phyloP scores from a whole-genome alignment of 768 basidiomycete species.

The Boletus rex-veris region DNA sequence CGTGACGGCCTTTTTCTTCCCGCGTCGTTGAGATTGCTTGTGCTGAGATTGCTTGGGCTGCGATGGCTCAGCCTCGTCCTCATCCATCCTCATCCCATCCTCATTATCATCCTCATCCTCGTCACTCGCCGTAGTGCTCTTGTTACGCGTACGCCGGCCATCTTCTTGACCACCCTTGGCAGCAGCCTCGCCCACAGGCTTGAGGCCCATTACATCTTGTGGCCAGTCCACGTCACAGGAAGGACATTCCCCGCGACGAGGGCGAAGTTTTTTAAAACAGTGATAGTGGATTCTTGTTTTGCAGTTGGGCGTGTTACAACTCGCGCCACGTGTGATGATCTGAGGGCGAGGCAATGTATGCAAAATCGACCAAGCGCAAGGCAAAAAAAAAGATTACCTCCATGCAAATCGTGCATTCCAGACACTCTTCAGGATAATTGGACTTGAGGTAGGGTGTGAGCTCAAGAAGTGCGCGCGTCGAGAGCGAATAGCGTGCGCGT shows the following conservation, averaged over 20 bases:
- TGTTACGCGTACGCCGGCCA: constrained; percentile 34
- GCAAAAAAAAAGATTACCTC: constrained; percentile 43
- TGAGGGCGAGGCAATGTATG: constrained; percentile 24
- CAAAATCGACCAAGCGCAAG: neutral
- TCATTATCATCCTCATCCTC: constrained; percentile 44
- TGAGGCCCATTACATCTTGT: constrained; percentile 43
- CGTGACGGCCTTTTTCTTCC: constrained; percentile 29
- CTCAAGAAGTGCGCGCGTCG: constrained; percentile 71
- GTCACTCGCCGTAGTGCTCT: constrained; percentile 34
- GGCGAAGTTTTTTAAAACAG: constrained; percentile 55
- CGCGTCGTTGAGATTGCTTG: constrained; percentile 23
- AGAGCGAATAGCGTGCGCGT: constrained; percentile 70
- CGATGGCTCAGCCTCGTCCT: constrained; percentile 32
- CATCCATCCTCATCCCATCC: constrained; percentile 36
- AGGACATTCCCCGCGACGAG: constrained; percentile 48
- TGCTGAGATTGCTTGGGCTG: constrained; percentile 32
- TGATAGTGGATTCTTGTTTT: constrained; percentile 59
- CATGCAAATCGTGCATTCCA: constrained; percentile 72
- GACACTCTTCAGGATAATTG: constrained; percentile 64
- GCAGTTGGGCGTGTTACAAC: constrained; percentile 62
- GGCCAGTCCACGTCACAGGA: constrained; percentile 62
- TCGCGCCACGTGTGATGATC: constrained; percentile 67
- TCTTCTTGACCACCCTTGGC: constrained; percentile 57
- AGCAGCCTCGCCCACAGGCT: constrained; percentile 67
- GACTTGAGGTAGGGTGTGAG: constrained; percentile 69